Evolutionary conservation across 2,329 filamentous ascomycete species (phyloP), one percentile per base, ranked within the genome.

Genomic region (Fusarium stilboides): DNA sequence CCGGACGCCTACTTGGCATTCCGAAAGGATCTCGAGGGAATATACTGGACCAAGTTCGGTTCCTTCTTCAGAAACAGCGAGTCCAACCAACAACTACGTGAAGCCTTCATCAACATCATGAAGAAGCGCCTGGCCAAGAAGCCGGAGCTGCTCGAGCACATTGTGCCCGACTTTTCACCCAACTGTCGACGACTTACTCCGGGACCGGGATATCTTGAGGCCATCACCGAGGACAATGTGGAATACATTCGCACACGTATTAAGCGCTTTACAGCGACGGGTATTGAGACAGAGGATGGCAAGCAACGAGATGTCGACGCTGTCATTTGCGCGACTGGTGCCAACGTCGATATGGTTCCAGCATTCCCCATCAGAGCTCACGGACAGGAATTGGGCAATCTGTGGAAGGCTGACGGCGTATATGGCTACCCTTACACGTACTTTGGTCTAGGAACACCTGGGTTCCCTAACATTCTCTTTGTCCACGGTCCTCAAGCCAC

Each of bases 341-440:
- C 89, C 10, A 89, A 91, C 68, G 82, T 84, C 13, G 84, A 88
- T 66, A 82, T 86, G 77, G 80, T 85, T 0, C 89, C 89, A 0
- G 85, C 85, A 0, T 92, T 92, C 67, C 81, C 87, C 1, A 87
- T 93, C 66, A 80, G 82, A 24, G 85, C 87, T 2, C 77, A 84
- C 47, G 88, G 85, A 4, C 76, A 83, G 10, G 84, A 90, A 57
- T 79, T 92, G 3, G 78, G 81, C 13, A 77, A 82, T 10, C 81
- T 86, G 2, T 93, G 90, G 90, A 82, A 81, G 15, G 81, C 81
- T 3, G 85, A 83, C 39, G 87, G 86, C 0, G 78, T 81, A 20
- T 84, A 84, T 63, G 89, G 89, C 0, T 91, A 88, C 62, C 90
- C 91, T 0, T 89, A 91, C 74, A 90, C 87, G 0, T 93, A 93